Evolutionary conservation across 768 basidiomycete species (phyloP), one percentile per base, ranked within the genome.

Genomic region (Trametes villosa): DNA sequence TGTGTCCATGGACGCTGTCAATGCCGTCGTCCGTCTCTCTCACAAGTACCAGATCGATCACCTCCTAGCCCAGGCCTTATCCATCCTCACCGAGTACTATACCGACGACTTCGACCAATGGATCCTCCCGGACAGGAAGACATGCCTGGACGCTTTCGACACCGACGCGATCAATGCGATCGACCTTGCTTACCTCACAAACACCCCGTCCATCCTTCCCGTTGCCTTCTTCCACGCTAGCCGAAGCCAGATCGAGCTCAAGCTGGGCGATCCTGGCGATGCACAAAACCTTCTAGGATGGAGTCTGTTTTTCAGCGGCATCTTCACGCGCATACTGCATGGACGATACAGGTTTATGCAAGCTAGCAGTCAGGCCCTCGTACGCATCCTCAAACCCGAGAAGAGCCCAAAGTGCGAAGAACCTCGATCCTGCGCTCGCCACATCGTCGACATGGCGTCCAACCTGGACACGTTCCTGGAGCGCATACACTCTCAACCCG

Each of bases 181-280:
- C 31, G 62, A 62, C 44, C 42, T 61, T 30, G 59, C 64, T 6
- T 36, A 52, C 24, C 38, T 57, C 9, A 65, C 60, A 13, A 46
- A 61, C 36, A 61, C 60, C 6, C 22, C 49, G 24, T 53, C 64
- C 24, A 58, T 65, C 22, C 59, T 65, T 12, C 64, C 64, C 4
- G 15, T 52, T 2, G 59, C 56, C 1, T 42, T 65, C 20, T 27
- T 53, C 17, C 3, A 7, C 15, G 33, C n/a, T n/a, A n/a, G n/a
- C n/a, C n/a, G n/a, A n/a, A n/a, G n/a, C n/a, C n/a, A n/a, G n/a
- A n/a, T n/a, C n/a, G n/a, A n/a, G n/a, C n/a, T n/a, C 24, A 8
- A 27, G 22, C 11, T 22, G 50, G 22, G 34, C 36, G 38, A 36
- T 34, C 36, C 24, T 36, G 24, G 15, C 22, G 15, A 29, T 40